These are phyloP conservation scores for Aspergillus thermomutatus DNA, from an alignment of 2,329 filamentous ascomycete genomes.

Conservation along the genomic window DNA sequence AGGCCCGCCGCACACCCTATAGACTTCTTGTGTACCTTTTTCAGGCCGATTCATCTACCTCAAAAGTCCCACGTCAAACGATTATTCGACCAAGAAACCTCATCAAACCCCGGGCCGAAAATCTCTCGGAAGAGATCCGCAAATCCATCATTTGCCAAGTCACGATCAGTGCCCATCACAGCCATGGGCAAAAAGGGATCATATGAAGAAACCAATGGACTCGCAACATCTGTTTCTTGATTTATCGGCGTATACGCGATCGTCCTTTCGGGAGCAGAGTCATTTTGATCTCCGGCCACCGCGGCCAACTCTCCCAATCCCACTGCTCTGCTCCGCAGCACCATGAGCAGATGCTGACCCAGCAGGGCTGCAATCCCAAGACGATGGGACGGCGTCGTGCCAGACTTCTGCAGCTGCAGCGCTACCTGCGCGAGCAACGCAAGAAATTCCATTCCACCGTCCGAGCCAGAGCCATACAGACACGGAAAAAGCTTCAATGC, in stretches of 20 bases:
- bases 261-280: too few species aligned
- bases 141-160: too few species aligned
- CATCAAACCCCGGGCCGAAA: constrained; percentile 23
- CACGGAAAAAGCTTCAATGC: constrained; percentile 23
- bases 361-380: constrained; percentile 29
- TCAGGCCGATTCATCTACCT: too few species aligned
- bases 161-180: constrained; percentile 14
- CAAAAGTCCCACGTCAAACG: too few species aligned
- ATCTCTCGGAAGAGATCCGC: constrained; percentile 24
- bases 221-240: too few species aligned
- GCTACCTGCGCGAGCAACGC: constrained; percentile 24
- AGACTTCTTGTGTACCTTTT: not conserved
- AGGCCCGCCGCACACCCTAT: not conserved
- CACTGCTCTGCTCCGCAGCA: constrained; percentile 21
- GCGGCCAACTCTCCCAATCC: not conserved
- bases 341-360: constrained; percentile 27
- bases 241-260: too few species aligned
- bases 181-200: constrained; percentile 21
- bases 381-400: constrained; percentile 25
- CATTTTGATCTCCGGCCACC: not conserved
- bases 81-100: constrained; percentile 10
- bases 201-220: constrained; percentile 11
- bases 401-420: constrained; percentile 24
- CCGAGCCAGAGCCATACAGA: constrained; percentile 15
- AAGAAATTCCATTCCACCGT: constrained; percentile 23